Conservation (phyloP, 345 rosid genomes). For the Eucalyptus rudis region DNA sequence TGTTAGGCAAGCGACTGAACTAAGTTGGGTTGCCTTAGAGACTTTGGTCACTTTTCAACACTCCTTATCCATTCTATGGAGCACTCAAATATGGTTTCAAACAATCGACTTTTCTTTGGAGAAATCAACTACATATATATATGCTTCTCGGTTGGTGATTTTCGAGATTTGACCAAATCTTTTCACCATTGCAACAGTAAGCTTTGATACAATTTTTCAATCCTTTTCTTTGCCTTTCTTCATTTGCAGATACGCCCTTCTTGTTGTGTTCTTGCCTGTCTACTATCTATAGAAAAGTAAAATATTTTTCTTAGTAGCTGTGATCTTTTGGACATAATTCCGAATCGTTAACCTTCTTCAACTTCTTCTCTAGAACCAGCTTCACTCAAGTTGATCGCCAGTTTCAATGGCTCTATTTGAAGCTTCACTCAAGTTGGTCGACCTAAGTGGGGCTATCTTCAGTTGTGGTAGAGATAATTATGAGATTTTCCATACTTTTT, state of each 20-base stretch:
- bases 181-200: neutral
- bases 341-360: neutral
- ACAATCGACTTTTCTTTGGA: neutral
- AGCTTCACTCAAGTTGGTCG: neutral
- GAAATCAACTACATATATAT: neutral
- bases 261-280: neutral
- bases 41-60: neutral
- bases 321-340: neutral
- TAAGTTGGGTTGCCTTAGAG: neutral
- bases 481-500: neutral
- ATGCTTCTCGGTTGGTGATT: neutral
- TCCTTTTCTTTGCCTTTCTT: neutral
- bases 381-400: neutral
- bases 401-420: neutral
- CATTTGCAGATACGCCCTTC: neutral
- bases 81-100: neutral
- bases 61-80: neutral
- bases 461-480: neutral
- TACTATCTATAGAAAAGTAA: neutral
- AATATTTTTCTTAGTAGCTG: neutral
- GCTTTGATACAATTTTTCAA: neutral
- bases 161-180: neutral
- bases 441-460: neutral
- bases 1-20: neutral
- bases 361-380: neutral